Evolutionary conservation across 2,329 filamentous ascomycete genomes (phyloP), one percentile per base, ranked within the genome.

Genomic region (Alternaria longipes): DNA sequence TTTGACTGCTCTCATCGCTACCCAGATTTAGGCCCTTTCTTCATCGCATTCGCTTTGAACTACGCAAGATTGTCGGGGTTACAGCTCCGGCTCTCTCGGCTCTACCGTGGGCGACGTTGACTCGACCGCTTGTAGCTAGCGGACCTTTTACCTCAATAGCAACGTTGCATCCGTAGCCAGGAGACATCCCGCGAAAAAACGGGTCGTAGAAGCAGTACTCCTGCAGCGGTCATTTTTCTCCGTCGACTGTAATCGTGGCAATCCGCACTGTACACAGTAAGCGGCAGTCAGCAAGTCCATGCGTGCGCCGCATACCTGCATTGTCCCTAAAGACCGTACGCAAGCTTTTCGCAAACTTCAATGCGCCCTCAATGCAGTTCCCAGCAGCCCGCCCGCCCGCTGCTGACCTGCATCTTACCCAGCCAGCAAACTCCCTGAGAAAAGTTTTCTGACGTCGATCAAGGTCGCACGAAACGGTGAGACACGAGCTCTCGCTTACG

Each of bases 401-500:
- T 32, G 34, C 54, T n/a, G 22, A 47, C 44, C 44, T 24, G 46
- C 53, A 47, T 52, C 32, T 36, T 28, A 22, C 22, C 53, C 46
- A 47, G 45, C n/a, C 53, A 26, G 51, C 51, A 54, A 41, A 45
- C 32, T 50, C 30, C 22, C 18, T 50, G 11, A 9, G 11, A 24
- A 34, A 36, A 36, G 32, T 50, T 50, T 36, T 50, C 46, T 5
- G 56, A 60, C 34, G 60, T 63, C 49, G 38, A 53, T 49, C 22
- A 38, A 51, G 42, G 59, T 62, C 45, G 58, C 53, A 59, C 57
- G 56, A 59, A 56, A 44, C 52, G 20, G 62, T 59, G 46, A 62
- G 60, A 60, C 56, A 59, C 32, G 46, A 53, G 51, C 38, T 49
- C 41, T 68, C 64, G 66, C 64, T 67, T 67, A 64, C 49, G 45